Percentiles rank a stretch among this genome's conserved stretches.
Evolutionary conservation across 2,329 filamentous ascomycete species (phyloP).

Genomic region (Trichoderma koningiopsis): DNA sequence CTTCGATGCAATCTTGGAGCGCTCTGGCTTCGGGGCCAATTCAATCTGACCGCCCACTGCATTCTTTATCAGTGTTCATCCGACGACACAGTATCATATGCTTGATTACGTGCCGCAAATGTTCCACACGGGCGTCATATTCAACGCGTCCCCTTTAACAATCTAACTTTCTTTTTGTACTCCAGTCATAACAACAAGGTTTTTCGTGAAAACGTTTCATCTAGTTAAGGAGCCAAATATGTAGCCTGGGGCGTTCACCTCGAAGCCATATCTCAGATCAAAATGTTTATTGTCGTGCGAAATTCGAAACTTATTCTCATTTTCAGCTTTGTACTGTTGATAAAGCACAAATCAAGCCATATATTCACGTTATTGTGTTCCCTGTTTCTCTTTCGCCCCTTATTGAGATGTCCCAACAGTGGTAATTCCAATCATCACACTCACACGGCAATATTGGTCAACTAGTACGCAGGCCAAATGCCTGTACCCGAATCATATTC

Average conservation of each 20-base stretch:
- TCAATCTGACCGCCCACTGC: not conserved
- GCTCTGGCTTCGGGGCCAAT: not conserved
- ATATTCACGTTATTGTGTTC: not conserved
- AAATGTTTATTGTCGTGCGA: not conserved
- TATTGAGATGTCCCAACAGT: not conserved
- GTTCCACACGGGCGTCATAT: not conserved
- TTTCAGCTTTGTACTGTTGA: not conserved
- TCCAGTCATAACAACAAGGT: not conserved
- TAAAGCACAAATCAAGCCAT: not conserved
- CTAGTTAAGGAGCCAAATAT: too few relatives aligned
- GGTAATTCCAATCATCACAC: not conserved
- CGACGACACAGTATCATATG: not conserved
- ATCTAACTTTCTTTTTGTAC: not conserved
- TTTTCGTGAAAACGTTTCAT: not conserved
- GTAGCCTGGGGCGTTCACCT: not conserved
- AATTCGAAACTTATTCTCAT: not conserved
- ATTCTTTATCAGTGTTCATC: not conserved
- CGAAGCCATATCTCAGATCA: not conserved
- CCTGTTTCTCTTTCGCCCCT: not conserved
- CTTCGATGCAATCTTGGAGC: not conserved
- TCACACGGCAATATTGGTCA: conserved; percentile 6
- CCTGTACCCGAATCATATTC: conserved; percentile 8
- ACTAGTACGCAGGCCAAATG: conserved; percentile 3
- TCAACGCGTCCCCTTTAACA: not conserved
- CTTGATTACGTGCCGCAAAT: not conserved